Conservation (phyloP, 805 yeast species). For the Hermanozyma aechmeae region DNA sequence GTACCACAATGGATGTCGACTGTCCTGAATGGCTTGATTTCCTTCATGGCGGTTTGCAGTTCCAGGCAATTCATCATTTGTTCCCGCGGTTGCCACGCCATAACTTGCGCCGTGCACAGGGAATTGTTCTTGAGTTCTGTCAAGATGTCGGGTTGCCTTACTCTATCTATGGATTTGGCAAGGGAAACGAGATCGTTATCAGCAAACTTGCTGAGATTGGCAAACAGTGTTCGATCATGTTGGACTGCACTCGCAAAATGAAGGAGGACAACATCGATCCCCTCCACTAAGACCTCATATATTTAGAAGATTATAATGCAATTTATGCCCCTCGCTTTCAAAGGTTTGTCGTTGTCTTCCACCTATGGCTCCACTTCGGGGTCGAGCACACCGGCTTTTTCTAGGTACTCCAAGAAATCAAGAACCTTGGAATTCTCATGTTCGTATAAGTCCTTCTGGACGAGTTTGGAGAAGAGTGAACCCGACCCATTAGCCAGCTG, state of each 20-base stretch:
- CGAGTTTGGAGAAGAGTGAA: slow-evolving; percentile 24
- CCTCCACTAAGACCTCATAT: too few species aligned
- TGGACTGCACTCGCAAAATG: slow-evolving; percentile 63
- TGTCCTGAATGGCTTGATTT: slow-evolving; percentile 91
- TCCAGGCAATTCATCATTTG: slow-evolving; percentile 84
- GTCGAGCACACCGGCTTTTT: slow-evolving; percentile 18
- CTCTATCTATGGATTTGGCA: slow-evolving; percentile 74
- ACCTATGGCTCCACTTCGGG: too few species aligned
- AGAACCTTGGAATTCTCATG: slow-evolving; percentile 31
- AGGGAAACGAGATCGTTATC: slow-evolving; percentile 69
- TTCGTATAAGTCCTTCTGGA: slow-evolving; percentile 33
- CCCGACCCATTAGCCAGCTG: slow-evolving; percentile 3
- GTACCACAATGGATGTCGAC: slow-evolving; percentile 93
- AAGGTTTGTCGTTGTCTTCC: too few species aligned
- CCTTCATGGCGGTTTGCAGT: slow-evolving; percentile 86
- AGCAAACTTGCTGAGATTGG: slow-evolving; percentile 65
- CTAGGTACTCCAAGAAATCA: slow-evolving; percentile 31
- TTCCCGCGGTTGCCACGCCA: slow-evolving; percentile 88
- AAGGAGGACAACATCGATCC: slow-evolving; percentile 47
- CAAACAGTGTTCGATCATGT: slow-evolving; percentile 66
- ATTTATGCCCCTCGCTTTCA: too few species aligned
- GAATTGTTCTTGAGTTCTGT: slow-evolving; percentile 65
- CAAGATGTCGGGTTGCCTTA: slow-evolving; percentile 67
- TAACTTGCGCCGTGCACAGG: slow-evolving; percentile 70
- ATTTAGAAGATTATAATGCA: too few species aligned